Base-by-base conservation (phyloP, 2,329 filamentous ascomycete genomes). In the Colletotrichum cuscutae region DNA sequence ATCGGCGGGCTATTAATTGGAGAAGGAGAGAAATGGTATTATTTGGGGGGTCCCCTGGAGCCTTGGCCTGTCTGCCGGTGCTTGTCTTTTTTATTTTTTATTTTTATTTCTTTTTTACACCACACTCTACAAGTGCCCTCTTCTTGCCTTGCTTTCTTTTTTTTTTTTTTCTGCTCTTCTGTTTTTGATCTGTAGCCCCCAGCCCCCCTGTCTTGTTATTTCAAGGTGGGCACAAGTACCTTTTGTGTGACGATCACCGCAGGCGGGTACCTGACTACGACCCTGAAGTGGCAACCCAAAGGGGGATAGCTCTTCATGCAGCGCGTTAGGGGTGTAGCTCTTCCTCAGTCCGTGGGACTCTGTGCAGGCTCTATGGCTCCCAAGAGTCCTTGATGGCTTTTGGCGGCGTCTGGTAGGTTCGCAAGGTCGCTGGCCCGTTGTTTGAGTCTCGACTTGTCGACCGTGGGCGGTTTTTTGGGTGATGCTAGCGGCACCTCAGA, bases 1-100 rank as follows among this genome's bases (percentile, higher is more conserved):
- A 56, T 49, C 69, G 46, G 59, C 59, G 56, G 64, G 56, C 72
- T 68, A 72, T 72, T 69, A 69, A 73, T 72, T 73, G 63, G 64
- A 68, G 68, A 64, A 74, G 69, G 46, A 65, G 65, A 58, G 65
- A 70, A 74, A 58, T 74, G 71, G 61, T 65, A 67, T 53, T 69
- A 63, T 67, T 72, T 67, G 37, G 54, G 53, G 61, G 53, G 59
- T 54, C 49, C 71, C 71, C 66, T 73, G 71, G 46, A 73, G 46
- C 54, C 70, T 72, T 70, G 66, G 70, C 70, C 49, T 49, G 42
- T 37, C 66, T 64, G 65, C 24, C 58, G 54, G 59, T 65, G 61
- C 68, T 59, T 65, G 67, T 70, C 67, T 49, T 49, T 53, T 42
- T 28, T 19, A 22, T 26, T 32, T 59, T 15, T 71, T 61, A 54